Conservation (phyloP, 2,329 filamentous ascomycete genomes). For the Mycosphaerella arachidis region DNA sequence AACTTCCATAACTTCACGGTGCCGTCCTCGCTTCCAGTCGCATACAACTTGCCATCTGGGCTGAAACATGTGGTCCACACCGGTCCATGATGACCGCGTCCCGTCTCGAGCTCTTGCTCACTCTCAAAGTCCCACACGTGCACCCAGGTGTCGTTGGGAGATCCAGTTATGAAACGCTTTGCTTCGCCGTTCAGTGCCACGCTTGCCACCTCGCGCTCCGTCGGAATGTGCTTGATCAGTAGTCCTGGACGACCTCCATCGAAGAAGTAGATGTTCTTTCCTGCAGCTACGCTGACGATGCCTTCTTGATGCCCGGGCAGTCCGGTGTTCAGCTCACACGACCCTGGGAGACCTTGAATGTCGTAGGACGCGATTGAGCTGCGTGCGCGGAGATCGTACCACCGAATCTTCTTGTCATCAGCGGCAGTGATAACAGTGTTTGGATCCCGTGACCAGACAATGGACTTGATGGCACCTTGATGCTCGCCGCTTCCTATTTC, state of each 20-base stretch:
- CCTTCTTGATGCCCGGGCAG: conserved; percentile 58
- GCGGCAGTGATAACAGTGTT: conserved; percentile 88
- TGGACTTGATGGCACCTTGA: conserved; percentile 85
- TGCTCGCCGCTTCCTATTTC: conserved; percentile 86
- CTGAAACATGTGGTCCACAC: conserved; percentile 96
- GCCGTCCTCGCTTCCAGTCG: conserved; percentile 92
- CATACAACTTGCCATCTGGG: conserved; percentile 92
- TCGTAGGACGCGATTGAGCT: conserved; percentile 70
- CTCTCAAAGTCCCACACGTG: conserved; percentile 86
- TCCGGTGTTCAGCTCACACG: conserved; percentile 79
- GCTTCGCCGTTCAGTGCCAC: conserved; percentile 80
- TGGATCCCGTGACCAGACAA: conserved; percentile 78
- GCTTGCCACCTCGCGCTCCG: conserved; percentile 82
- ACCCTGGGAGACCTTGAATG: conserved; percentile 81
- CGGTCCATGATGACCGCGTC: conserved; percentile 94
- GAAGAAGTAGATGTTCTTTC: conserved; percentile 91
- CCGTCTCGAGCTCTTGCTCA: conserved; percentile 77
- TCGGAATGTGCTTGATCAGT: conserved; percentile 71
- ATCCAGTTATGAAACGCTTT: conserved; percentile 81
- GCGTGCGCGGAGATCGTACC: conserved; percentile 83
- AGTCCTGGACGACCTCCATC: conserved; percentile 65
- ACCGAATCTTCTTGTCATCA: conserved; percentile 84
- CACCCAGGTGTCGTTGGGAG: conserved; percentile 93
- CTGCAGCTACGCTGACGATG: conserved; percentile 85
- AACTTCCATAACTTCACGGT: conserved; percentile 90